Evolutionary conservation across 345 rosid genomes (phyloP), one percentile per base, ranked within the genome.

Genomic region (Stellera chamaejasme): DNA sequence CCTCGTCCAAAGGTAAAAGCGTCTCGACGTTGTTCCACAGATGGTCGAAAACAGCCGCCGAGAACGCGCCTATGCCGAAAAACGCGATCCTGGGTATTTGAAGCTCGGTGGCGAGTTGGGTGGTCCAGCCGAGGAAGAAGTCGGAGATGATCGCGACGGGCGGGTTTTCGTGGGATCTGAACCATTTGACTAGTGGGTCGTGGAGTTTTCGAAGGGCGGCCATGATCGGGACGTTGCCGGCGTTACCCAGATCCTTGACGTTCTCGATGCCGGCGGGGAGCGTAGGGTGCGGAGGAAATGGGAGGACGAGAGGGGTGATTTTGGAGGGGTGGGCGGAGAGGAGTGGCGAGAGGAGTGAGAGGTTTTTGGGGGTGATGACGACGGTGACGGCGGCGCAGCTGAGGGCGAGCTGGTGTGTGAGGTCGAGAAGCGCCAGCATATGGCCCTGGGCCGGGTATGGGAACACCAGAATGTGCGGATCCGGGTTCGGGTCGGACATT

Each of bases 401-500:
- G 51, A 69, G 77, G 11, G 56, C 45, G 41, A 85, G 79, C 11
- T 77, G 83, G 79, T 77, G 83, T 56, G 76, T 73, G 10, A 84
- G 67, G 69, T 82, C 82, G 1, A 80, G 69, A 8, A 80, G 80
- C 2, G 92, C 59, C 9, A 82, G 80, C 45, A 55, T 52, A 72
- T 85, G 94, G 64, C 95, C 95, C 63, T 84, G 87, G 0, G 92
- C 96, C 36, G 96, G 89, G 66, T 66, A 77, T 0, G 90, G 88
- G 54, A 85, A 83, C 47, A 85, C 67, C 13, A 81, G 64, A 13
- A 88, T 16, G 65, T 85, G 94, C 1, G 77, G 65, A 39, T 41
- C 52, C 0, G 6, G 13, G 48, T 2, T 27, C 43, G 42, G 48
- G 44, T 12, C 58, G 23, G 48, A 32, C 39, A 32, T 32, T 32